Base-by-base conservation (phyloP, 176 grass and related monocot genomes). In the Eragrostis curvula region DNA sequence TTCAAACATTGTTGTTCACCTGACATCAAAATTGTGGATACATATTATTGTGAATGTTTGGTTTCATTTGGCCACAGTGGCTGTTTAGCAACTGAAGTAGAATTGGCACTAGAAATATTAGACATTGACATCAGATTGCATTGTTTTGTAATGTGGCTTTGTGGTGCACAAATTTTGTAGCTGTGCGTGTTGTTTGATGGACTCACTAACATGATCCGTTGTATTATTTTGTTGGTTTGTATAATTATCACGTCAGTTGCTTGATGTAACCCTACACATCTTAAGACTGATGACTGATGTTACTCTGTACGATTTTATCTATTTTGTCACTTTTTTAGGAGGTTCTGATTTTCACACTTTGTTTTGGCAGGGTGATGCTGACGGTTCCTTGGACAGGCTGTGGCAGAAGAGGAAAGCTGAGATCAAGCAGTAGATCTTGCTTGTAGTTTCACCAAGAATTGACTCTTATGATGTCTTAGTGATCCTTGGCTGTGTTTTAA, bases 341-440 rank as follows among this genome's bases (percentile, higher is more conserved):
- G 2, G 23, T 75, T 86, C 43, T 75, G 30, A 88, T 75, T 0
- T 0, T 6, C 2, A 7, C 13, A 21, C 73, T 73, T 45, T 44
- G 7, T 68, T 21, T 46, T 61, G 24, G 21, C 80, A 97, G 94
- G 94, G 91, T 71, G 91, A 93, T 49, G 94, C 91, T 9, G 94
- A 97, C 65, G 48, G 94, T 42, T 89, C 94, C 5, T 67, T 97
- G 30, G 94, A 97, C 70, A 93, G 94, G 94, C 89, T 97, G 68
- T 97, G 94, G 94, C 77, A 83, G 55, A 92, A 91, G 89, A 91
- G 84, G 86, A 89, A 89, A 85, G 81, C 86, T 86, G 88, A 93
- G 52, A 45, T 93, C 74, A 85, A 80, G 55, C 94, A 91, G 81
- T 97, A 93, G 86, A 80, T 78, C 29, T 81, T 28, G 18, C 66